These are phyloP conservation scores for Azolla pinnata DNA, from an alignment of 75 land plant species.

Conservation along the genomic window DNA sequence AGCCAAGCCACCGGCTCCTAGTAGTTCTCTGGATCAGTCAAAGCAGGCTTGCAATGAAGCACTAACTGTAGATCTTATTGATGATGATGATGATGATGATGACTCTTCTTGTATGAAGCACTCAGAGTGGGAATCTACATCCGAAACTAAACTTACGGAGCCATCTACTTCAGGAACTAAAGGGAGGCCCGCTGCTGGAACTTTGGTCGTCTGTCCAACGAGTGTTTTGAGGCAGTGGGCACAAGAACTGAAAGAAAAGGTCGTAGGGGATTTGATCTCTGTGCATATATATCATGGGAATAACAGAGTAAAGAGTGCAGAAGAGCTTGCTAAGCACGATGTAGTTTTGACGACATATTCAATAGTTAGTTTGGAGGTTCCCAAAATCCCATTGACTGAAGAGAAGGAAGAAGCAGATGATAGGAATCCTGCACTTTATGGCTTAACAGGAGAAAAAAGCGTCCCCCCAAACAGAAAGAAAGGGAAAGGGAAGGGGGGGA, in stretches of 20 bases:
- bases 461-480: no score
- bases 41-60: slow-evolving; percentile 31
- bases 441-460: no score
- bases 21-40: slow-evolving; percentile 19
- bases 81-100: slow-evolving; percentile 84
- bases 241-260: slow-evolving; percentile 72
- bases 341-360: slow-evolving; percentile 90
- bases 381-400: slow-evolving; percentile 64
- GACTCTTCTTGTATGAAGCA: slow-evolving; percentile 11
- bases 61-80: slow-evolving; percentile 62
- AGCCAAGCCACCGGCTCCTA: slow-evolving; percentile 34
- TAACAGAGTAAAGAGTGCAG: slow-evolving; percentile 71
- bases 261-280: slow-evolving; percentile 45
- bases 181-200: slow-evolving; percentile 77
- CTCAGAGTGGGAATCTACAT: background rate
- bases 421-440: slow-evolving; percentile 40
- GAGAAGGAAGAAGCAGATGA: slow-evolving; percentile 67
- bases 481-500: slow-evolving; percentile 39
- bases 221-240: slow-evolving; percentile 96
- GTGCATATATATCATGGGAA: slow-evolving; percentile 90
- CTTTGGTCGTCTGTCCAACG: slow-evolving; percentile 95
- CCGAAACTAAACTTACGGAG: background rate
- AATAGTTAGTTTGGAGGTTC: slow-evolving; percentile 91
- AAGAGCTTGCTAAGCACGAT: slow-evolving; percentile 68
- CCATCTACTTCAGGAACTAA: slow-evolving; percentile 7